Percentiles rank a stretch among this genome's conserved stretches.
These are phyloP conservation scores for Phytopythium mirpurense DNA, from an alignment of 352 stramenopile species.

Conservation along the genomic window DNA sequence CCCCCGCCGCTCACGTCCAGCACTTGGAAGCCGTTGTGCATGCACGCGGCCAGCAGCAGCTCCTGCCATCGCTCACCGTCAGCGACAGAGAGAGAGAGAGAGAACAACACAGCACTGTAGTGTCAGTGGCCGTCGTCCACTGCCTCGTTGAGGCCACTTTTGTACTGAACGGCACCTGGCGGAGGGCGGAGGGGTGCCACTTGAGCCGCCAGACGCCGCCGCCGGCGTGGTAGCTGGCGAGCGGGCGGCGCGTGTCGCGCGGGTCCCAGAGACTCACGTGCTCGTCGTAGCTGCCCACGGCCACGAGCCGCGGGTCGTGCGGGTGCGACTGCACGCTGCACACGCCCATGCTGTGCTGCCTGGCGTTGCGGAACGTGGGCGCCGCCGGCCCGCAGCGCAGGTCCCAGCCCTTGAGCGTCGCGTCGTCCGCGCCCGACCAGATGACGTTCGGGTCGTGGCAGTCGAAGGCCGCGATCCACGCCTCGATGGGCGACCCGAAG, in stretches of 20 bases:
- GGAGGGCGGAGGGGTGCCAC: conserved; percentile 49
- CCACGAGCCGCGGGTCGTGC: conserved; percentile 51
- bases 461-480: conserved; percentile 81
- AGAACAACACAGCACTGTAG: conserved; percentile 7
- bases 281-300: conserved; percentile 84
- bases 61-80: conserved; percentile 29
- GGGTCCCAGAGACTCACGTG: conserved; percentile 73
- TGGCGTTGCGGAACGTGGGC: conserved; percentile 52
- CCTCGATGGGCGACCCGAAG: conserved; percentile 72
- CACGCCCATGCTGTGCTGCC: conserved; percentile 75
- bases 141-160: not conserved
- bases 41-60: conserved; percentile 70
- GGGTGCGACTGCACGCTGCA: conserved; percentile 85
- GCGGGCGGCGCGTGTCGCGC: conserved; percentile 49
- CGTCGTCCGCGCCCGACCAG: conserved; percentile 80
- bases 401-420: conserved; percentile 76
- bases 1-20: conserved; percentile 17
- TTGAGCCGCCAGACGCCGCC: conserved; percentile 83
- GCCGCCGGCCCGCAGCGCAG: conserved; percentile 21
- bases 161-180: conserved; percentile 41
- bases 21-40: conserved; percentile 87
- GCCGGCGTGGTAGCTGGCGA: conserved; percentile 40
- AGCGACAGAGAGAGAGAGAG: conserved; percentile 2
- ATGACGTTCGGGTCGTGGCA: conserved; percentile 70
- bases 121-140: not conserved